A percentile compares a stretch with the other conserved stretches of the same genome.
phyloP scores from a whole-genome alignment of 1,284 basidiomycete species.

The Cystobasidiaceae sp. region DNA sequence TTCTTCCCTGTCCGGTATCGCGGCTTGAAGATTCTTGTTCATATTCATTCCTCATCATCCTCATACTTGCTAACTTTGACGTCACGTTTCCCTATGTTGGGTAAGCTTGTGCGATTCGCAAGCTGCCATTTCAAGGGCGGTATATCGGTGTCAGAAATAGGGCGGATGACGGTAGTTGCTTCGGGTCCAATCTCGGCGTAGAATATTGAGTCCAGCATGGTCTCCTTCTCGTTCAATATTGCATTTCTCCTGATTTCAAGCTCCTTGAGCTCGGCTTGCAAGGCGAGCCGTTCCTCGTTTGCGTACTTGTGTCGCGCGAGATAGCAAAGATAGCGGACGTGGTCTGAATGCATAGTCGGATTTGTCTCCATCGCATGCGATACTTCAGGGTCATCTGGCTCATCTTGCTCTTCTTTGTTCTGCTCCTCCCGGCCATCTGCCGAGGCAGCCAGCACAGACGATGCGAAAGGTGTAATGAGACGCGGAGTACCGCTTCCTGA shows the following conservation, averaged over 20 bases:
- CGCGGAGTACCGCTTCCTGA: constrained; percentile 19
- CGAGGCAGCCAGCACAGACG: background rate
- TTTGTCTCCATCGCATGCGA: constrained; percentile 50
- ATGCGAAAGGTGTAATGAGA: constrained; percentile 10
- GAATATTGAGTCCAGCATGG: constrained; percentile 53
- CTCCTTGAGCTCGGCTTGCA: constrained; percentile 60
- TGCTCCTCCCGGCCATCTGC: background rate
- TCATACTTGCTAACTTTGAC: constrained; percentile 10
- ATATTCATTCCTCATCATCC: constrained; percentile 8
- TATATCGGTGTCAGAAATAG: background rate
- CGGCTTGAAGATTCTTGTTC: too few relatives aligned
- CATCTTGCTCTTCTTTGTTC: constrained; percentile 25
- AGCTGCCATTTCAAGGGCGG: background rate
- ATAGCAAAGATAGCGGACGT: constrained; percentile 60
- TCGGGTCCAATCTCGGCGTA: constrained; percentile 39
- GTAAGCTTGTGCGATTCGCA: constrained; percentile 17
- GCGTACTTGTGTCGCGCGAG: constrained; percentile 67
- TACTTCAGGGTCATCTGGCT: constrained; percentile 55
- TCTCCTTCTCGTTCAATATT: constrained; percentile 57
- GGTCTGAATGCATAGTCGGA: constrained; percentile 21
- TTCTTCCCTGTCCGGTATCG: too few relatives aligned
- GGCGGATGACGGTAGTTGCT: constrained; percentile 10
- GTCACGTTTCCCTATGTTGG: constrained; percentile 5
- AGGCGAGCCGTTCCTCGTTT: constrained; percentile 57
- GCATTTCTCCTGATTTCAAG: constrained; percentile 55